These are phyloP conservation scores for Geosmithia flava DNA, from an alignment of 2,329 filamentous ascomycete species.

Conservation along the genomic window DNA sequence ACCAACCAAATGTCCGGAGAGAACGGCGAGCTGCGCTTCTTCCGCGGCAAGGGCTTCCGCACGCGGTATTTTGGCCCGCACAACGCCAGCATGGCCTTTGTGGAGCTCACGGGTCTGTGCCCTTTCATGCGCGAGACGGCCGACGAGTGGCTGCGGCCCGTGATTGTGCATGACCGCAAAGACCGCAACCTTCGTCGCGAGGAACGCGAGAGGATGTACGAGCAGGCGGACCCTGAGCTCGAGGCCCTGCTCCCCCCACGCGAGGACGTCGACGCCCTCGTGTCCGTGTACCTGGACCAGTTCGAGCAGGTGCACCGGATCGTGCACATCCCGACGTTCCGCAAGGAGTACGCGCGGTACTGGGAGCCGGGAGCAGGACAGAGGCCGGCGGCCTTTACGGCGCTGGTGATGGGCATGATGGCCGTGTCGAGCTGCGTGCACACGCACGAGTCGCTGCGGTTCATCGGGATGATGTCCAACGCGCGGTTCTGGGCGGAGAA, in stretches of 20 bases:
- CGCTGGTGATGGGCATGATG: constrained; percentile 46
- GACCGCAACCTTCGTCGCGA: constrained; percentile 40
- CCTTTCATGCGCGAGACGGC: constrained; percentile 52
- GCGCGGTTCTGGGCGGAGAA: constrained; percentile 40
- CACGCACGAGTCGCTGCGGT: constrained; percentile 37
- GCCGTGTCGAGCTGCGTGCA: constrained; percentile 45
- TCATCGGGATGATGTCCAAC: constrained; percentile 45
- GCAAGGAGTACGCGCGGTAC: constrained; percentile 40
- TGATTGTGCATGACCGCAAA: constrained; percentile 42
- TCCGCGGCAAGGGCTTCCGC: constrained; percentile 46
- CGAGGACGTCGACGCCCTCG: constrained; percentile 34
- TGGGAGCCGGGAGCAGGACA: constrained; percentile 32
- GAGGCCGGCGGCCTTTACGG: constrained; percentile 41
- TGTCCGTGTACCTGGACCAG: constrained; percentile 38
- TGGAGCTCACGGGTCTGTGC: constrained; percentile 42
- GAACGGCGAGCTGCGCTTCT: constrained; percentile 42
- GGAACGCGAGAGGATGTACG: constrained; percentile 36
- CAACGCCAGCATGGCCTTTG: constrained; percentile 48
- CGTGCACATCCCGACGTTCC: constrained; percentile 47
- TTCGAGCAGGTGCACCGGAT: constrained; percentile 45
- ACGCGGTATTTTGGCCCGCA: constrained; percentile 48
- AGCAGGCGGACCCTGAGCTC: constrained; percentile 32
- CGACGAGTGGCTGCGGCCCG: constrained; percentile 46
- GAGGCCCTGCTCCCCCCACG: constrained; percentile 36
- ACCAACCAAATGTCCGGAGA: constrained; percentile 26